phyloP scores from a whole-genome alignment of 192 early-diverging fungal genomes.

The Kappamyces sp. region DNA sequence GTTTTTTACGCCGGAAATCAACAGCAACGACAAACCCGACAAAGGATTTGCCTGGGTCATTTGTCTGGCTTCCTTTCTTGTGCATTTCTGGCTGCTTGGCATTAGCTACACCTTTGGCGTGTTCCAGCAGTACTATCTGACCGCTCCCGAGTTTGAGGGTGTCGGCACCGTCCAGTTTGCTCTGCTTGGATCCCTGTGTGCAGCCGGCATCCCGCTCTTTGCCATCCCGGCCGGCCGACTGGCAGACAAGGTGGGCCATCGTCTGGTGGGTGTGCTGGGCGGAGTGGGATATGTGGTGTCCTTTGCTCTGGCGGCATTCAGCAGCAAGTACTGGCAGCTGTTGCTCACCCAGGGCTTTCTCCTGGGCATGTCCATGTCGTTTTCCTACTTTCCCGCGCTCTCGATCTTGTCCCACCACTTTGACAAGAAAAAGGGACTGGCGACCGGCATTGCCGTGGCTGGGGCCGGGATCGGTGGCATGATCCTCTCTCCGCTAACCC shows the following conservation, averaged over 20 bases:
- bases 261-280: slow-evolving; percentile 4
- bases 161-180: not conserved
- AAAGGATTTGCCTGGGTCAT: slow-evolving; percentile 43
- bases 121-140: slow-evolving; percentile 5
- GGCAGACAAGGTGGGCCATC: slow-evolving; percentile 10
- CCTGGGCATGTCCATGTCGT: slow-evolving; percentile 65
- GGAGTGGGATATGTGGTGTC: not conserved
- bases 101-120: slow-evolving; percentile 33
- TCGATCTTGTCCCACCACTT: slow-evolving; percentile 69
- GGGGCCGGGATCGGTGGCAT: slow-evolving; percentile 57
- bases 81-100: slow-evolving; percentile 37
- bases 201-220: slow-evolving; percentile 7
- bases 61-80: slow-evolving; percentile 29
- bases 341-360: slow-evolving; percentile 32
- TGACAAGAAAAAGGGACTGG: slow-evolving; percentile 54
- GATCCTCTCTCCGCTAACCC: slow-evolving; percentile 31
- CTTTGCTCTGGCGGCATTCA: slow-evolving; percentile 5
- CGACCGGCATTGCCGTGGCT: slow-evolving; percentile 65
- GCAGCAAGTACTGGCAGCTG: slow-evolving; percentile 11
- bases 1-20: too few relatives aligned
- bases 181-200: slow-evolving; percentile 7
- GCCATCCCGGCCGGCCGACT: slow-evolving; percentile 8
- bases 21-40: too few relatives aligned
- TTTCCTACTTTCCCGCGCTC: slow-evolving; percentile 62
- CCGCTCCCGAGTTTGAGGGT: slow-evolving; percentile 4